Evolutionary conservation across 345 rosid species (phyloP).

Genomic region (Eucalyptus cloeziana): DNA sequence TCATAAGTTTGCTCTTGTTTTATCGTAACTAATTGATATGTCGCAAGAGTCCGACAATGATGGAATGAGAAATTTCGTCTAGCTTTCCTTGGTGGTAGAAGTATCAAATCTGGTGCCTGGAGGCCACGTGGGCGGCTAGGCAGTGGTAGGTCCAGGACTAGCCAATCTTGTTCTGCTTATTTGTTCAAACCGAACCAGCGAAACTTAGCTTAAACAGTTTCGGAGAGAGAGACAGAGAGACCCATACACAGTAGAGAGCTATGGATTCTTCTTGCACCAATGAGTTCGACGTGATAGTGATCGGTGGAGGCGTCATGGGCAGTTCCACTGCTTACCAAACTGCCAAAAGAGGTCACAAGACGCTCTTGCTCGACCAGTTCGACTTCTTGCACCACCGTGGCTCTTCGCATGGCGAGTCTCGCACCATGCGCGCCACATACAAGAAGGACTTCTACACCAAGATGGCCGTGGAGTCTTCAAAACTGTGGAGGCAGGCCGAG

Average conservation of each 20-base stretch:
- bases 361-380: slow-evolving; percentile 68
- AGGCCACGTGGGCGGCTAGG: neutral
- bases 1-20: neutral
- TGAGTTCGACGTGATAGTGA: slow-evolving; percentile 43
- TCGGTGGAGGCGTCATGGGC: slow-evolving; percentile 88
- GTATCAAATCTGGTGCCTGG: neutral
- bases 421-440: slow-evolving; percentile 75
- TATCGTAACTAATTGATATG: neutral
- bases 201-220: neutral
- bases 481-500: slow-evolving; percentile 57
- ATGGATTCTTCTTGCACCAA: neutral
- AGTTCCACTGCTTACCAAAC: slow-evolving; percentile 68
- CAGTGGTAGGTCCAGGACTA: neutral
- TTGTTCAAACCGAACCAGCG: neutral
- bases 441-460: slow-evolving; percentile 53
- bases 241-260: neutral
- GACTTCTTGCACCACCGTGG: slow-evolving; percentile 90
- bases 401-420: slow-evolving; percentile 95
- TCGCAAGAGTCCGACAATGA: neutral
- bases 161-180: neutral
- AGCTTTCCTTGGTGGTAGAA: neutral
- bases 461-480: slow-evolving; percentile 39
- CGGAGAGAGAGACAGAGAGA: neutral
- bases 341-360: slow-evolving; percentile 47
- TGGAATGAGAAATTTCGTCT: neutral